Evolutionary conservation across 169 alveolate genomes (phyloP).

Genomic region (Babesia ovis): DNA sequence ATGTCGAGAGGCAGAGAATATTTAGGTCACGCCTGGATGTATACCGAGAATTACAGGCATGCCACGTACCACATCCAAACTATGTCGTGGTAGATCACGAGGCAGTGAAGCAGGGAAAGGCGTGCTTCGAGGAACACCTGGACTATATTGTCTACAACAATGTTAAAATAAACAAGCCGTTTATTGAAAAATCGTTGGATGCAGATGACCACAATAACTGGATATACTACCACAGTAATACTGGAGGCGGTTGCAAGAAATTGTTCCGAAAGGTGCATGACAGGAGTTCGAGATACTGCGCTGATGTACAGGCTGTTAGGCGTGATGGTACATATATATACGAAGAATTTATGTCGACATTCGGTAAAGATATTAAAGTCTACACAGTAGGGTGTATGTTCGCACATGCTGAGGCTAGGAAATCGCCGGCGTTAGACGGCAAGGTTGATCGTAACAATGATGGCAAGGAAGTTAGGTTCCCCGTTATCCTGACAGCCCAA

Average conservation of each 20-base stretch:
- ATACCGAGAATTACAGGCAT: conserved; percentile 77
- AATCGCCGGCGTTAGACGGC: conserved; percentile 94
- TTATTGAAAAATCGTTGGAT: conserved; percentile 95
- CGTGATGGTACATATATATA: conserved; percentile 90
- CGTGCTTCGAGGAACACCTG: conserved; percentile 85
- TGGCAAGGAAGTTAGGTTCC: conserved; percentile 96
- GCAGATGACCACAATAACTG: conserved; percentile 97
- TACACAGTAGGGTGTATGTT: conserved; percentile 95
- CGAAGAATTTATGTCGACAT: conserved; percentile 92
- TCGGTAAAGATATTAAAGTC: conserved; percentile 97
- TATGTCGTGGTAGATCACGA: conserved; percentile 84
- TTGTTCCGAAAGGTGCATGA: conserved; percentile 86
- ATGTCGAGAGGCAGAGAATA: conserved; percentile 61
- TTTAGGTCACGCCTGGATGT: conserved; percentile 81
- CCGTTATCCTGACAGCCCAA: conserved; percentile 91
- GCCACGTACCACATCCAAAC: conserved; percentile 87
- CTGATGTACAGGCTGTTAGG: conserved; percentile 84
- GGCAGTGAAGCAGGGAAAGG: conserved; percentile 79
- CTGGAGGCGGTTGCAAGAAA: conserved; percentile 93
- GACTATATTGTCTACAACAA: conserved; percentile 90
- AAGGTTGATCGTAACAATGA: conserved; percentile 84
- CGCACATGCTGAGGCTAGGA: conserved; percentile 98
- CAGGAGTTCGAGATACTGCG: conserved; percentile 82
- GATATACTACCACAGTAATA: conserved; percentile 90
- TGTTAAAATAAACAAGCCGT: conserved; percentile 91